Evolutionary conservation across 257 asterid species (phyloP), one percentile per base, ranked within the genome.

Genomic region (Schizonepeta tenuifolia): DNA sequence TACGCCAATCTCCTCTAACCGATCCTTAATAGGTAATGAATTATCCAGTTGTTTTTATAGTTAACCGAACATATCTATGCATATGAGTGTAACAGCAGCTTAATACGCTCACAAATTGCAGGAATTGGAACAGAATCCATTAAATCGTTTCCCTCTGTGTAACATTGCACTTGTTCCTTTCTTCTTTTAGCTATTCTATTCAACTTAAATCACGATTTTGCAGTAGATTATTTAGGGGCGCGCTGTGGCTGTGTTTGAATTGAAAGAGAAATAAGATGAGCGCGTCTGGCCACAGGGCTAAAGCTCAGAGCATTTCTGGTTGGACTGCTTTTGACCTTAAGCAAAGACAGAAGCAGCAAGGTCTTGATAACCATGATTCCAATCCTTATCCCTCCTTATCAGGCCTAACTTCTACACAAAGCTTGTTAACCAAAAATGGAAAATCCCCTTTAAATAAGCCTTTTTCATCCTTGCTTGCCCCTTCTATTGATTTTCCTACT

Each of bases 261-360:
- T 49, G 67, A 22, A 60, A 51, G 75, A 28, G 33, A 28, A 28
- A 40, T 78, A 63, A 65, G 70, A 82, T 78, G 86, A 79, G 79
- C 56, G 67, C 76, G 28, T 73, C 51, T 31, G 59, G 70, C 26
- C 75, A 67, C 31, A 77, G 50, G 65, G 84, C 75, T 75, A 84
- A 80, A 82, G 82, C 77, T 75, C 83, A 81, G 53, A 77, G 81
- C 72, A 56, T 74, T n/a, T 79, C 88, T 9, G 98, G 98, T 69
- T 94, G 97, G 98, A 86, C 86, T 50, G 93, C 86, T 51, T 94
- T 94, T 82, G 96, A 89, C 81, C 90, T 80, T 41, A 77, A 86
- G 73, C 90, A 89, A 65, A 83, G 80, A 36, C 81, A 78, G 73
- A 83, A 81, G 74, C 82, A 69, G 62, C 77, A 56, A 60, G 81